Evolutionary conservation across 345 rosid genomes (phyloP).

Genomic region (Lepidium aucheri): DNA sequence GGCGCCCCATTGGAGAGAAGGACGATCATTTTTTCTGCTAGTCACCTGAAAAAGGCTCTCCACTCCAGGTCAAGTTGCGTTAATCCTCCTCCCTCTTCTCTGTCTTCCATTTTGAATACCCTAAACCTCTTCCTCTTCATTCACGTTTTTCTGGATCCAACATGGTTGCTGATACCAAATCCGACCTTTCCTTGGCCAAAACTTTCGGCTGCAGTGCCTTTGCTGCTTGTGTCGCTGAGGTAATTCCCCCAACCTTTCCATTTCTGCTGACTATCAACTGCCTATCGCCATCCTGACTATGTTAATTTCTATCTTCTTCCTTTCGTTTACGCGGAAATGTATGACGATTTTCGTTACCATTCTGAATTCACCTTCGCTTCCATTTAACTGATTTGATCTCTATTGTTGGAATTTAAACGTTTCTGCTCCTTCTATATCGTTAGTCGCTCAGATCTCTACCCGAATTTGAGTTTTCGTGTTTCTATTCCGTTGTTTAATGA

Average conservation of each 20-base stretch:
- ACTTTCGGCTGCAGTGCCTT: slow-evolving; percentile 86
- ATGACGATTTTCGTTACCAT: background rate
- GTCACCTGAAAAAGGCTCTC: background rate
- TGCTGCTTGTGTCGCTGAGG: slow-evolving; percentile 97
- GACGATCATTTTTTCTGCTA: background rate
- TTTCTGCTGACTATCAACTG: background rate
- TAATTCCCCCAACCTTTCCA: background rate
- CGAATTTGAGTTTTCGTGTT: background rate
- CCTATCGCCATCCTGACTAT: background rate
- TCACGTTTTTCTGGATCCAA: background rate
- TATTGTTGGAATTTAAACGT: background rate
- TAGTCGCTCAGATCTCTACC: slow-evolving; percentile 6
- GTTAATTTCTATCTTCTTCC: background rate
- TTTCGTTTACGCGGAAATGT: slow-evolving; percentile 2
- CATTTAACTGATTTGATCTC: background rate
- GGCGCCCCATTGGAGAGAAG: background rate
- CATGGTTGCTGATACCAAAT: slow-evolving; percentile 82
- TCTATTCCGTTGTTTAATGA: background rate
- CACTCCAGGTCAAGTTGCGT: slow-evolving; percentile 14
- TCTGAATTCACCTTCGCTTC: background rate
- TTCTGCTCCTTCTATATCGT: background rate
- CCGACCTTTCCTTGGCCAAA: slow-evolving; percentile 78
- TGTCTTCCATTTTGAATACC: slow-evolving; percentile 3
- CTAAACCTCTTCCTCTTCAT: background rate
- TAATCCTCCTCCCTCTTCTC: slow-evolving; percentile 10